Evolutionary conservation across 192 early-diverging fungal species (phyloP).

Genomic region (Chytriomyces sp.): DNA sequence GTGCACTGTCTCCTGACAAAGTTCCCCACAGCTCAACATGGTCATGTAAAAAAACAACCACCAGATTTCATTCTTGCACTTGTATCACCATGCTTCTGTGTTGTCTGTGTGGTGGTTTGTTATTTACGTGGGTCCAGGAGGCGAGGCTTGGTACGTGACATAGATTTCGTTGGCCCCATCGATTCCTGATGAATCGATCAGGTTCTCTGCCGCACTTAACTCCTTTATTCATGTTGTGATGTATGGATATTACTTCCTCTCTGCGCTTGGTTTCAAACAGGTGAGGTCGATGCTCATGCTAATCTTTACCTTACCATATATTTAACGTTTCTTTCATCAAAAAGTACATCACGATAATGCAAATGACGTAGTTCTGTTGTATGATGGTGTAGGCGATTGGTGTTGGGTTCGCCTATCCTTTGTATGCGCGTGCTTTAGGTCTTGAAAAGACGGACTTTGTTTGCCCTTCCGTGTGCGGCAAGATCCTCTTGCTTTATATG

Average conservation of each 20-base stretch:
- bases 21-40: slow-evolving; percentile 54
- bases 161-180: not conserved
- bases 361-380: slow-evolving; percentile 67
- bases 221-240: slow-evolving; percentile 68
- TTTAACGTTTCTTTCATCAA: slow-evolving; percentile 54
- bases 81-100: slow-evolving; percentile 66
- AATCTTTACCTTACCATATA: not conserved
- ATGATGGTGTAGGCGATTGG: slow-evolving; percentile 60
- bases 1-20: not conserved
- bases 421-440: slow-evolving; percentile 16
- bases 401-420: slow-evolving; percentile 33
- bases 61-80: slow-evolving; percentile 65
- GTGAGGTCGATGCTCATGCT: slow-evolving; percentile 14
- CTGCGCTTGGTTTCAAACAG: slow-evolving; percentile 52
- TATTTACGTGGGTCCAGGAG: slow-evolving; percentile 58
- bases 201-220: slow-evolving; percentile 46
- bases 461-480: slow-evolving; percentile 56
- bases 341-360: slow-evolving; percentile 62
- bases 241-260: slow-evolving; percentile 66
- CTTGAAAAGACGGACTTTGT: slow-evolving; percentile 33
- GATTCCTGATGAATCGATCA: not conserved
- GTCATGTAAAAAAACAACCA: slow-evolving; percentile 66
- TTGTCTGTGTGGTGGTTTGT: slow-evolving; percentile 68
- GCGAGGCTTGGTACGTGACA: slow-evolving; percentile 45
- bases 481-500: slow-evolving; percentile 63